Conservation (phyloP, 257 asterid genomes). For the Mitragyna speciosa region DNA sequence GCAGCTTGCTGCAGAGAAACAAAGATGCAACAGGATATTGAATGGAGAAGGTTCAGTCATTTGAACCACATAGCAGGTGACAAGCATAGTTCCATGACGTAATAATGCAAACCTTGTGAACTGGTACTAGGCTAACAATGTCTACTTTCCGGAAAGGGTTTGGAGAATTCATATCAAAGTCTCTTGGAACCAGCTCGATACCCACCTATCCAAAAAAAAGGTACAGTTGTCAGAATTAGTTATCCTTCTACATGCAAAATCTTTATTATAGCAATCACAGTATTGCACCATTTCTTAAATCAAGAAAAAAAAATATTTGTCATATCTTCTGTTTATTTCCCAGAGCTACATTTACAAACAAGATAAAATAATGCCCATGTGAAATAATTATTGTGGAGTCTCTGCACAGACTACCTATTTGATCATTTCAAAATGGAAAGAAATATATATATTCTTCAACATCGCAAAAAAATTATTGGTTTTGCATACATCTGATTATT, state of each 20-base stretch:
- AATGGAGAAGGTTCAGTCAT: conserved; percentile 9
- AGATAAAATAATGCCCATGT: background rate
- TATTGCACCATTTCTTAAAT: background rate
- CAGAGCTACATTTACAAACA: background rate
- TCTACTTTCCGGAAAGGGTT: conserved; percentile 73
- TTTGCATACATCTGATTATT: background rate
- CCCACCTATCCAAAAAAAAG: conserved; percentile 64
- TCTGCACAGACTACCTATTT: background rate
- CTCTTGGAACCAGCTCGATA: conserved; percentile 87
- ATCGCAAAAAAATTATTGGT: background rate
- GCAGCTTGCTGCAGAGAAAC: conserved; percentile 80
- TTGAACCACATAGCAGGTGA: conserved; percentile 10
- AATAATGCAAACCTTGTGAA: conserved; percentile 68
- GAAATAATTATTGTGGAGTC: background rate
- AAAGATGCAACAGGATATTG: conserved; percentile 15
- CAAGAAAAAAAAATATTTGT: background rate
- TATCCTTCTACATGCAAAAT: background rate
- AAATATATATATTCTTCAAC: background rate
- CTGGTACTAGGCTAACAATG: conserved; percentile 82
- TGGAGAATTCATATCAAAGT: conserved; percentile 71
- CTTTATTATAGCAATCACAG: background rate
- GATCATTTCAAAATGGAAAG: background rate
- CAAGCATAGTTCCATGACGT: conserved; percentile 10
- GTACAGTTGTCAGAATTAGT: conserved; percentile 3
- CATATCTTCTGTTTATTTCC: background rate